phyloP scores from a whole-genome alignment of 2,329 filamentous ascomycete species.

The Pyrenophora seminiperda region DNA sequence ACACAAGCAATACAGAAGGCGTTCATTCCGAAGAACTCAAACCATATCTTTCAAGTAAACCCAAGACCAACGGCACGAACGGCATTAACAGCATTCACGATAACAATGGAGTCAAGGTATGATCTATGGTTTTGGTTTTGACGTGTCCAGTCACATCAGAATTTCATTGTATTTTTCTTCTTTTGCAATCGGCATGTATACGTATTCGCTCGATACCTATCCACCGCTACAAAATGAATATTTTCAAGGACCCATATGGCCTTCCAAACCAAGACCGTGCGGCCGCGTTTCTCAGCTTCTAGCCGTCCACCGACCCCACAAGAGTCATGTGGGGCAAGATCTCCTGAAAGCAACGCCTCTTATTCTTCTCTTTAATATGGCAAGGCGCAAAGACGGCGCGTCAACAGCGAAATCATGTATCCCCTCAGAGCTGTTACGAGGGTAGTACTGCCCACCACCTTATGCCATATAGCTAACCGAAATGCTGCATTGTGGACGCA shows the following conservation, averaged over 20 bases:
- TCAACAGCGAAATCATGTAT: slow-evolving; percentile 22
- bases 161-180: neutral
- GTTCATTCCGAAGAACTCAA: slow-evolving; percentile 38
- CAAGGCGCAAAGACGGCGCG: slow-evolving; percentile 7
- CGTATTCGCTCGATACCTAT: neutral
- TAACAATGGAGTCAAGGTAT: slow-evolving; percentile 8
- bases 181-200: neutral
- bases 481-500: slow-evolving; percentile 9
- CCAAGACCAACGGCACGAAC: slow-evolving; percentile 17
- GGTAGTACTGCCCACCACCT: slow-evolving; percentile 2
- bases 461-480: neutral
- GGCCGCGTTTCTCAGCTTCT: slow-evolving; percentile 4
- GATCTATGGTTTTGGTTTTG: neutral
- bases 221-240: neutral
- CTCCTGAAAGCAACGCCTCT: slow-evolving; percentile 7
- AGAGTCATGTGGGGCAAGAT: slow-evolving; percentile 35
- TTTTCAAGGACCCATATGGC: neutral
- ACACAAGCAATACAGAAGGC: slow-evolving; percentile 34
- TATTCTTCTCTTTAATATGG: slow-evolving; percentile 20
- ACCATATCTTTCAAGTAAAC: slow-evolving; percentile 25
- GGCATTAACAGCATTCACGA: slow-evolving; percentile 20
- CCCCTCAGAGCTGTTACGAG: slow-evolving; percentile 13
- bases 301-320: slow-evolving; percentile 32
- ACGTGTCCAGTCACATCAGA: neutral
- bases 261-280: slow-evolving; percentile 18